Evolutionary conservation across 2,329 filamentous ascomycete genomes (phyloP), one percentile per base, ranked within the genome.

Genomic region (Penicillium sp.): DNA sequence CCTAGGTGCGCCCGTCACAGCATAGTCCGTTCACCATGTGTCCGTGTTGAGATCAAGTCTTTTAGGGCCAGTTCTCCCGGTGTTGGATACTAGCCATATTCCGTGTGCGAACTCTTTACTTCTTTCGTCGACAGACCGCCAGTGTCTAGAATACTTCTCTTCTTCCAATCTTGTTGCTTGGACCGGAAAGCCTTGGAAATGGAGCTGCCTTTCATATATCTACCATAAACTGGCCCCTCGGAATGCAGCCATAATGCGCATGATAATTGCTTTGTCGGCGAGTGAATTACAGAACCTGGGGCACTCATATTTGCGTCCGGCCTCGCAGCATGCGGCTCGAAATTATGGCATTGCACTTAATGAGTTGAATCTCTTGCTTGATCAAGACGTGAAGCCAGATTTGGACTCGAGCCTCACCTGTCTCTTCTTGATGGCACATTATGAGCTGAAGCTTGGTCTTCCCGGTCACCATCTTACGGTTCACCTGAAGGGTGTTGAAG

Each of bases 281-380:
- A 45, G 42, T 45, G 42, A 45, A 45, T 45, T 45, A 45, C 42
- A 45, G 42, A 45, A 45, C 42, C 42, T 45, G 42, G 42, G 42
- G 14, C 42, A 45, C 42, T 45, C 42, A 45, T 45, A 45, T 45
- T 45, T 45, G 42, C 42, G 42, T 45, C 42, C 42, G 14, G 42
- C 42, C 42, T 45, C 42, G 42, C 42, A 45, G 19, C 42, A 45
- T 45, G 42, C 42, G 42, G 42, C 42, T 45, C 42, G 14, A 45
- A 45, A 45, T 45, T 45, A 45, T 45, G 42, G 42, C 42, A 45
- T 45, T 45, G 42, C 42, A 45, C 42, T 45, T 45, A 45, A 45
- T 16, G 22, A 45, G 42, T 45, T 45, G 42, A 45, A 45, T 45
- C 42, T 45, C 42, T 45, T 45, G 14, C 42, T 45, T 16, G 14